Evolutionary conservation across 176 grass and related monocot species (phyloP), one percentile per base, ranked within the genome.

Genomic region (Eragrostis curvula): DNA sequence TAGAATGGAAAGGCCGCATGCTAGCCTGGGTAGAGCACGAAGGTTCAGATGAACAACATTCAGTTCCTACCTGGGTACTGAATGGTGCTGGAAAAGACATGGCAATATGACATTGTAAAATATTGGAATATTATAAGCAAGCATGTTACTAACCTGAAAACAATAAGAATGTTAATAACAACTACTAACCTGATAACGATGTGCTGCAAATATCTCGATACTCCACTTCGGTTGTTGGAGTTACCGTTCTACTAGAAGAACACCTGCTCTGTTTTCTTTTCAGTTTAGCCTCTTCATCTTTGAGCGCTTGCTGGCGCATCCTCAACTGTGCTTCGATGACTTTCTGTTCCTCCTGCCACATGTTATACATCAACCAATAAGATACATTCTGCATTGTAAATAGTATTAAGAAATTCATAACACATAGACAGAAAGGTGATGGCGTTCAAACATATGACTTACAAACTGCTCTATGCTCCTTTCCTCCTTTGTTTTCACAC

Each of bases 251-350:
- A 75, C 80, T 90, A 59, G 90, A 88, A 63, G 90, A 89, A 40
- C 82, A 88, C 74, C 76, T 88, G 21, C 75, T 92, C 74, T 99
- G 89, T 70, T 85, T 92, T 82, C 87, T 96, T 92, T 96, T 99
- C 93, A 96, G 86, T 77, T 90, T 96, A 84, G 86, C 88, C 60
- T 85, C 96, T 93, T 99, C 96, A 72, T 99, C 96, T 88, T 92
- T 87, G 85, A 99, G 88, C 85, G 90, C 96, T 90, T 99, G 91
- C 60, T 90, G 91, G n/a, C 89, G 93, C 29, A 99, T 91, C 87
- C 96, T 91, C 88, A 96, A 94, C 78, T 99, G 93, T 70, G 96
- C 96, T 90, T 99, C 96, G 81, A 99, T 96, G 73, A 99, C 93
- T 80, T 87, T 96, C 75, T 96, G 96, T 73, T 99, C 93, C 87